Evolutionary conservation across 2,329 filamentous ascomycete species (phyloP).

Genomic region (Cladorrhinum sp.): DNA sequence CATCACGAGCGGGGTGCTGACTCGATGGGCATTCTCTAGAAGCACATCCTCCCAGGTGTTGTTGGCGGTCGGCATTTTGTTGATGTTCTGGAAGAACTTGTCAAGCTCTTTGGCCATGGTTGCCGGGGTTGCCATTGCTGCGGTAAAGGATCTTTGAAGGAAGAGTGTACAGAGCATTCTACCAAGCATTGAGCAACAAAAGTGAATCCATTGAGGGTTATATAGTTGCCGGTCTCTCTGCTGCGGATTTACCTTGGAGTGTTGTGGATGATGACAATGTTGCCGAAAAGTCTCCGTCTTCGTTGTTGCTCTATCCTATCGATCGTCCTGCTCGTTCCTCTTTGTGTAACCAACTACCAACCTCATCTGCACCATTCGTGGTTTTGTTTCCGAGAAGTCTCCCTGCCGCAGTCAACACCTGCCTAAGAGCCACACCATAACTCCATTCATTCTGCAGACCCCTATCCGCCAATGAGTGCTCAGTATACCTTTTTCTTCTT

Average conservation of each 20-base stretch:
- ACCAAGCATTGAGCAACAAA: background rate
- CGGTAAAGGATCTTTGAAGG: background rate
- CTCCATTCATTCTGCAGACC: too few species aligned
- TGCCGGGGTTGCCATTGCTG: background rate
- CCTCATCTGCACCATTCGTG: background rate
- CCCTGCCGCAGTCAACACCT: background rate
- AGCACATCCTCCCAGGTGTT: conserved; percentile 10
- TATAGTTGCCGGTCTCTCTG: background rate
- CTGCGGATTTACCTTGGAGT: background rate
- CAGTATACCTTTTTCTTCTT: too few species aligned
- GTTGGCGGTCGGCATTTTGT: conserved; percentile 1
- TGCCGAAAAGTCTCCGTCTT: conserved; percentile 19
- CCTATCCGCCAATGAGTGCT: too few species aligned
- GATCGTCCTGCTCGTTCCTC: too few species aligned
- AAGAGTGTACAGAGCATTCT: background rate
- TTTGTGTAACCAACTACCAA: background rate
- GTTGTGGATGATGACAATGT: conserved; percentile 1
- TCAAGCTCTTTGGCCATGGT: conserved; percentile 9
- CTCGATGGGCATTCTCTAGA: conserved; percentile 17
- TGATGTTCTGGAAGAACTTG: conserved; percentile 17
- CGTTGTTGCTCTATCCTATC: background rate
- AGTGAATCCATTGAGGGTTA: background rate
- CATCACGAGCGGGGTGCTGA: conserved; percentile 26
- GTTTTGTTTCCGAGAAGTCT: conserved; percentile 9
- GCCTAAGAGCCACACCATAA: background rate